These are phyloP conservation scores for Shiraia bambusicola DNA, from an alignment of 2,329 filamentous ascomycete species.

Conservation along the genomic window DNA sequence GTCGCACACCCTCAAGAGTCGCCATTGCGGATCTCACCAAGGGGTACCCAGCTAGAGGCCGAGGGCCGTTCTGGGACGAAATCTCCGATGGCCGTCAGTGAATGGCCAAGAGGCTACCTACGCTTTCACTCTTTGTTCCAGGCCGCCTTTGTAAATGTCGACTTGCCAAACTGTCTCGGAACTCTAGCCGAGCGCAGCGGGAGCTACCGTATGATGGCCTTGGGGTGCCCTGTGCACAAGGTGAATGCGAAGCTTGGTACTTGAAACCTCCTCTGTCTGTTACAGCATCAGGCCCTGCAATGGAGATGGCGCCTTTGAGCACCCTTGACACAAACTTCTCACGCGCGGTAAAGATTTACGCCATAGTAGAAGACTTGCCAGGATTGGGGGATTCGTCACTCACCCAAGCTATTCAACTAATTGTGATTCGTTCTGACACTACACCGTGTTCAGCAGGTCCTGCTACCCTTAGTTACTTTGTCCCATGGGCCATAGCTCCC, in stretches of 20 bases:
- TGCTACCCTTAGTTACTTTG: not conserved
- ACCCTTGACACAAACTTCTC: too few relatives aligned
- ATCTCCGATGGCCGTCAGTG: too few relatives aligned
- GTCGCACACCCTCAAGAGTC: not conserved
- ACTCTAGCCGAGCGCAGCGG: slow-evolving; percentile 12
- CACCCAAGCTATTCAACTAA: not conserved
- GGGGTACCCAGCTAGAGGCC: too few relatives aligned
- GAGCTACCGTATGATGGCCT: slow-evolving; percentile 8
- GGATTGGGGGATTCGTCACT: too few relatives aligned
- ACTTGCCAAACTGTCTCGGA: slow-evolving; percentile 14
- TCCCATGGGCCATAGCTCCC: slow-evolving; percentile 9
- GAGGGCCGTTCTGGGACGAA: not conserved
- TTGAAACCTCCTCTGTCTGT: not conserved
- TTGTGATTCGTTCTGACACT: not conserved
- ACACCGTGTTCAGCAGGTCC: not conserved
- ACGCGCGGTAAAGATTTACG: too few relatives aligned
- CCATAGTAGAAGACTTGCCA: too few relatives aligned
- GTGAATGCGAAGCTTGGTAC: slow-evolving; percentile 9
- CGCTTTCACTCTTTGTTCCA: slow-evolving; percentile 7
- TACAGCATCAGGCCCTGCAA: too few relatives aligned
- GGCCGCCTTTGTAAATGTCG: slow-evolving; percentile 7
- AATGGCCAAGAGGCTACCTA: slow-evolving; percentile 5
- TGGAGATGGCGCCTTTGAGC: too few relatives aligned
- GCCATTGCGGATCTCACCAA: too few relatives aligned
- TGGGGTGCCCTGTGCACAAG: slow-evolving; percentile 15